Base-by-base conservation (phyloP, 441 rosid species). In the Sinapis alba region DNA sequence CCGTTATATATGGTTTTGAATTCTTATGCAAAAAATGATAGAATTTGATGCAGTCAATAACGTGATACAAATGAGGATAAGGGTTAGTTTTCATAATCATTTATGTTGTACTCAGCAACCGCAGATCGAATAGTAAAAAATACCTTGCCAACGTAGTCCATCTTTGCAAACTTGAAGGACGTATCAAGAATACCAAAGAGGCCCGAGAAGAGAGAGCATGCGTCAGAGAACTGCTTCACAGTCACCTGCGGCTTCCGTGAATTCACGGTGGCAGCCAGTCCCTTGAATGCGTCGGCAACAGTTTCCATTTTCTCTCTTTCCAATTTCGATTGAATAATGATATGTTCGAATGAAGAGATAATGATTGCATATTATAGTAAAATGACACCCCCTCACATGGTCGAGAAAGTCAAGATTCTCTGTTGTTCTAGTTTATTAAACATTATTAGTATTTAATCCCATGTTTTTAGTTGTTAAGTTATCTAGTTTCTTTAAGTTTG, bases 91-190 rank as follows among this genome's bases (percentile, higher is more conserved):
- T 56, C n/a, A 23, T 6, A 56, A 57, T 58, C 19, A 58, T 26
- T 13, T 26, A 28, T n/a, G 28, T 13, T 15, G 21, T 15, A 27
- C 20, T 15, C 38, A 5, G 20, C 38, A 59, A 27, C 63, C 43
- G 16, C 32, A 60, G 8, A n/a, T n/a, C n/a, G n/a, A 56, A 56
- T 56, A 23, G 61, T 56, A 12, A 53, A 11, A 11, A 28, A 11
- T 62, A 91, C 94, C 92, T 92, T 89, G 60, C 89, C 84, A 15
- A 89, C 92, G 45, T 88, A 92, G 77, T 92, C 96, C 84, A 80
- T 80, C 75, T 92, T 90, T 1, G 90, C 98, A 75, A 92, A 92
- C 84, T 86, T 92, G 84, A 92, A 92, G 73, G 97, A 90, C 73
- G 87, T 82, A 56, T 96, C 93, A 16, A 92, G 75, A 75, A 92